Conservation (phyloP, 345 rosid genomes). For the Arabidopsis suecica region DNA sequence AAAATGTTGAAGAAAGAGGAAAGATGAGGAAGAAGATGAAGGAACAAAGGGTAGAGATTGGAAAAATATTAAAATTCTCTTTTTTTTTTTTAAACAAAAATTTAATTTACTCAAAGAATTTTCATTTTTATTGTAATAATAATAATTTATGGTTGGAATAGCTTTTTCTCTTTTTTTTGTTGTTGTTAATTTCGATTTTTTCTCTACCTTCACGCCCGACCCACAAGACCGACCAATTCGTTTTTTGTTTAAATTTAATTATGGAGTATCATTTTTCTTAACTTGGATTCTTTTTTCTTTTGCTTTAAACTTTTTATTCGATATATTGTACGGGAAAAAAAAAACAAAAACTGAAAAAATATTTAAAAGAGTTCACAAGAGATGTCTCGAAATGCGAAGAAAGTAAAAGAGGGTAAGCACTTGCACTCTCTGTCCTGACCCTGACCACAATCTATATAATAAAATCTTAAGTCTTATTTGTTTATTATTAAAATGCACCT, state of each 20-base stretch:
- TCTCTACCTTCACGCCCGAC: constrained; percentile 44
- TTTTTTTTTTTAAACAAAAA: not conserved
- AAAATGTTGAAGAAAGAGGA: constrained; percentile 22
- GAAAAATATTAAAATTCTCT: not conserved
- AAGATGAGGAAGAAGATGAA: constrained; percentile 27
- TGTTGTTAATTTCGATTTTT: not conserved
- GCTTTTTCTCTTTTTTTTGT: constrained; percentile 11
- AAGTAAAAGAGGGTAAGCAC: constrained; percentile 41
- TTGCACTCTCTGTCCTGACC: constrained; percentile 47
- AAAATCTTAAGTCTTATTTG: not conserved
- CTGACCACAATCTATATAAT: constrained; percentile 43
- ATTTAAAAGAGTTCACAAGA: constrained; percentile 37
- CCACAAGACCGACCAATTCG: constrained; percentile 46
- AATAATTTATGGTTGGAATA: constrained; percentile 40
- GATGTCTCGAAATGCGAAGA: constrained; percentile 46
- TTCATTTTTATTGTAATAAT: constrained; percentile 7
- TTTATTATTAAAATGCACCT: constrained; percentile 17
- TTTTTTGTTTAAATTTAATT: not conserved
- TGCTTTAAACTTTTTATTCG: constrained; percentile 41
- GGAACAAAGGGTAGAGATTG: constrained; percentile 34
- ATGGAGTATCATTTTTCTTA: constrained; percentile 32
- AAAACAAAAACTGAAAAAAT: not conserved
- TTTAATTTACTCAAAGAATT: not conserved
- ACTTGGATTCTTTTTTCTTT: constrained; percentile 37
- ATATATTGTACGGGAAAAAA: not conserved